phyloP scores from a whole-genome alignment of 164 flowering plant species.

The Vitis riparia region DNA sequence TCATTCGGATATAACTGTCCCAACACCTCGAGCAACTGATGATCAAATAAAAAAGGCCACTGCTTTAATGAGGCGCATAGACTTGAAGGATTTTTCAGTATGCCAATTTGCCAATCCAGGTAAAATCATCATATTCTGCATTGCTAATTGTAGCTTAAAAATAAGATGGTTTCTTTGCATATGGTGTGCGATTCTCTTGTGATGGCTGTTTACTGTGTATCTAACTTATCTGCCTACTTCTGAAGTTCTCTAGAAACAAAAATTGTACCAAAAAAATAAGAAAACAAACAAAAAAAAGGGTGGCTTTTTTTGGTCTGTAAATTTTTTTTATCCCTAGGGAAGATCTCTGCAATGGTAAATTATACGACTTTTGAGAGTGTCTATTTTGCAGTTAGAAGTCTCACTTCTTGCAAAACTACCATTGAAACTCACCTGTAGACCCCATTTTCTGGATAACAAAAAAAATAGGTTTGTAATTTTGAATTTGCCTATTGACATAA shows the following conservation, averaged over 20 bases:
- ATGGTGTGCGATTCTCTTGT: not conserved
- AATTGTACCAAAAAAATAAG: too few species aligned
- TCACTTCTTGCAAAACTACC: too few species aligned
- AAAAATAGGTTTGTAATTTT: too few species aligned
- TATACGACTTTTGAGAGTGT: too few species aligned
- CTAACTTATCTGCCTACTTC: not conserved
- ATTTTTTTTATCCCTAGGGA: too few species aligned
- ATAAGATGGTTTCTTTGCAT: not conserved
- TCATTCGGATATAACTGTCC: constrained; percentile 34
- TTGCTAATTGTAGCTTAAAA: not conserved
- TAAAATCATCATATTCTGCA: constrained; percentile 19
- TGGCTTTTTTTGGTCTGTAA: too few species aligned
- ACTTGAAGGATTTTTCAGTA: constrained; percentile 86
- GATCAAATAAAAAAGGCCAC: constrained; percentile 75
- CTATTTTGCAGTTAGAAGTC: too few species aligned
- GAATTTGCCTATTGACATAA: too few species aligned
- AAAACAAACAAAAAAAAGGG: too few species aligned
- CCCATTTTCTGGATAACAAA: too few species aligned
- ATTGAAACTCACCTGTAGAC: too few species aligned
- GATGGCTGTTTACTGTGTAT: not conserved
- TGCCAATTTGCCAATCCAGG: constrained; percentile 95
- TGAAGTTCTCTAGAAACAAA: not conserved
- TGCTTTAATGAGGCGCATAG: constrained; percentile 68
- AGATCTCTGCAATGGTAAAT: too few species aligned
- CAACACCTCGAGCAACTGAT: constrained; percentile 61